Percentiles rank a stretch among this genome's conserved stretches.
phyloP scores from a whole-genome alignment of 257 asterid species.

The Fraxinus pennsylvanica region DNA sequence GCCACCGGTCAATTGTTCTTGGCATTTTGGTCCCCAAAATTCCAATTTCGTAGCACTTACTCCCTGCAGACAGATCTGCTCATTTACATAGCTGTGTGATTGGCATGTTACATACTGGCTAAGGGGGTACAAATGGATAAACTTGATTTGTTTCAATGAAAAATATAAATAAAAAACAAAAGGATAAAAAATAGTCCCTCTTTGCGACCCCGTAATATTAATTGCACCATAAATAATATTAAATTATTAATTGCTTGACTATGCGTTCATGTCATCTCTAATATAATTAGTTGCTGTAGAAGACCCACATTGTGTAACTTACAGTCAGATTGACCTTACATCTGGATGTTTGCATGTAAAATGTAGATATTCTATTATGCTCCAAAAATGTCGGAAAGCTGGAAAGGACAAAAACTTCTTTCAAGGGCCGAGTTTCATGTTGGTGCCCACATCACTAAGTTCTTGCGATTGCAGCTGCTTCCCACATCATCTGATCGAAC shows the following conservation, averaged over 20 bases:
- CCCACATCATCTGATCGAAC: conserved; percentile 71
- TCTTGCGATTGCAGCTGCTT: conserved; percentile 84
- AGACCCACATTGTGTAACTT: conserved; percentile 8
- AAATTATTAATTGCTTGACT: not conserved
- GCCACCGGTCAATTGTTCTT: not conserved
- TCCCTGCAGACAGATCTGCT: not conserved
- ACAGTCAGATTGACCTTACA: not conserved
- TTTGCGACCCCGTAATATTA: not conserved
- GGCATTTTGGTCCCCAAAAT: not conserved
- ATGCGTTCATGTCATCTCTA: not conserved
- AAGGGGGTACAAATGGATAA: not conserved
- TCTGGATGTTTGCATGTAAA: conserved; percentile 23
- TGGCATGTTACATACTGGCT: not conserved
- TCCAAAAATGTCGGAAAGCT: conserved; percentile 88
- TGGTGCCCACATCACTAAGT: conserved; percentile 88
- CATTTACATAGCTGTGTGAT: not conserved
- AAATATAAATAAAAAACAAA: not conserved
- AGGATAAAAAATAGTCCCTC: not conserved
- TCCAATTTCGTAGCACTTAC: not conserved
- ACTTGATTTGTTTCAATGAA: not conserved
- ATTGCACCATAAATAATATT: not conserved
- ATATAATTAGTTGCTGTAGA: not conserved
- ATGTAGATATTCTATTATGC: conserved; percentile 85
- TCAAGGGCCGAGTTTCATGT: conserved; percentile 96
- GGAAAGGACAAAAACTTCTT: conserved; percentile 97